Base-by-base conservation (phyloP, 2,329 filamentous ascomycete genomes). In the Paecilomyces dactylethromorphus region DNA sequence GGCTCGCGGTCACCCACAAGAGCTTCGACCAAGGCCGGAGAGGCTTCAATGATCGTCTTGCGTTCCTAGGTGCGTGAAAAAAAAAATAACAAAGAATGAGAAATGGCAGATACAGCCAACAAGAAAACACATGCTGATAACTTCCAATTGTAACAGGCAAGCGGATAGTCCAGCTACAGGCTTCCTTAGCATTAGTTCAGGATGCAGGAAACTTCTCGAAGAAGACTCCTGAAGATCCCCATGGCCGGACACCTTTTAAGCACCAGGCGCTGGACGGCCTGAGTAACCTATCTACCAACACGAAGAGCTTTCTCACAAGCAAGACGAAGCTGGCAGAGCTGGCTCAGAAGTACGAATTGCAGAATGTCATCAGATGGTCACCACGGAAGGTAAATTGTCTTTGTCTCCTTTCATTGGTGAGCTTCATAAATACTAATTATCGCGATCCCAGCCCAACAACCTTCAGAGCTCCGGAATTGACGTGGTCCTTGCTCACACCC, bases 1-100 rank as follows among this genome's bases (percentile, higher is more conserved):
- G 94, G 94, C 80, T 97, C 69, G 92, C 92, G 31, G 85, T 99
- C 58, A 99, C 94, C 64, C 94, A 97, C 76, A 97, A 97, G 84
- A 97, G 92, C 76, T 97, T 96, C 71, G 93, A 99, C 72, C 92
- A 97, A 71, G 94, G 92, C 56, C 83, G 91, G 69, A 87, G 92
- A 80, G 93, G 93, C 0, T 96, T 93, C 78, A 99, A 99, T 74
- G 93, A 97, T 69, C 85, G 91, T 62, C 79, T 99, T 74, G 90
- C 92, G n/a, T 92, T 90, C 70, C 79, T 96, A 57, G 93, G 91
- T 95, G 83, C 60, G 79, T 69, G 21, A 45, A 53, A 35, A 54
- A 39, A 26, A 7, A 29, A 29, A 29, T 29, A 2, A 29, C 26
- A 29, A 29, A 29, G 26, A 29, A 29, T 5, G 3, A 29, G 26